Conservation (phyloP, 2,329 filamentous ascomycete genomes). For the Sporothrix schenckii region DNA sequence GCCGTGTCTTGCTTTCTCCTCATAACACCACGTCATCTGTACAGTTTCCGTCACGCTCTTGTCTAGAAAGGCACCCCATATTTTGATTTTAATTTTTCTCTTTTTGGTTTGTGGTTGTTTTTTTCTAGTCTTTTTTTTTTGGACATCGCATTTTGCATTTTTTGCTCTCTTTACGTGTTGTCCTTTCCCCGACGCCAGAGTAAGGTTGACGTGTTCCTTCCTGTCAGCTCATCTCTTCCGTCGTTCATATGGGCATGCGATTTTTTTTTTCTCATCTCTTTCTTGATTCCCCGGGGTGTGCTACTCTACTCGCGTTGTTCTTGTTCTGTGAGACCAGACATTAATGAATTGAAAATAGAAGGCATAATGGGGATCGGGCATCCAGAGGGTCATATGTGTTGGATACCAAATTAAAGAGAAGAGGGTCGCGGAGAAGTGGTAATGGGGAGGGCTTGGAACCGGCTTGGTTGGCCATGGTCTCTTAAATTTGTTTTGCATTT, state of each 20-base stretch:
- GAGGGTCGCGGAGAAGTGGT: not conserved
- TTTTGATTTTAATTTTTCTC: constrained; percentile 15
- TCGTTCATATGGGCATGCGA: not conserved
- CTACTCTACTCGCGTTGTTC: constrained; percentile 16
- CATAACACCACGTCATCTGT: not conserved
- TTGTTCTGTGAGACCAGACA: constrained; percentile 3
- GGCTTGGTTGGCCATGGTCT: constrained; percentile 6
- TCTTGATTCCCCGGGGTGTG: constrained; percentile 33
- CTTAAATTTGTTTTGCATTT: not conserved
- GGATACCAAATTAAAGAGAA: constrained; percentile 6
- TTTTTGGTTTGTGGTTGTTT: not conserved
- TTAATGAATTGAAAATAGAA: constrained; percentile 17
- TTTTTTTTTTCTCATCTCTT: constrained; percentile 28
- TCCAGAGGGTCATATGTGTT: not conserved
- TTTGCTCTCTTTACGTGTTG: not conserved
- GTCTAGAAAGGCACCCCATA: constrained; percentile 20
- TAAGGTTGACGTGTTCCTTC: not conserved
- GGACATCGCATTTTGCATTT: not conserved
- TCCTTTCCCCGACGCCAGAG: not conserved
- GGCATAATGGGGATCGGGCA: not conserved
- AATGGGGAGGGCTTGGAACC: constrained; percentile 10
- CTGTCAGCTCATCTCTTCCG: not conserved
- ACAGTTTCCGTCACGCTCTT: constrained; percentile 17
- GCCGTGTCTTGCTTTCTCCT: constrained; percentile 4
- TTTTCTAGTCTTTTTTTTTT: not conserved